Conservation (phyloP, 106 monocot species). For the Cymbidium sinense region DNA sequence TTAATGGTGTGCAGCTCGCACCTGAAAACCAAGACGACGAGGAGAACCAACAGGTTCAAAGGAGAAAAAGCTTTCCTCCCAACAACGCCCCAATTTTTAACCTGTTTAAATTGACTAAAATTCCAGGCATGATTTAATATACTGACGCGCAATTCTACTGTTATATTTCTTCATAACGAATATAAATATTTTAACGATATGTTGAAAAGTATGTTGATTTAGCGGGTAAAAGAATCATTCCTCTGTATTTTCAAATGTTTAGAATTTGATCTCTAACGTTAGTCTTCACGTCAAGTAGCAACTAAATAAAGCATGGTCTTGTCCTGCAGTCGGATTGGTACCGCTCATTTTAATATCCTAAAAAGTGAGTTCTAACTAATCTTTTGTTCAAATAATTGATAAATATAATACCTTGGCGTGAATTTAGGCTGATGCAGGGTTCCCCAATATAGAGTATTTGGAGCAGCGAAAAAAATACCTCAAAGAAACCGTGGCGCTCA, state of each 20-base stretch:
- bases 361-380: conserved; percentile 2
- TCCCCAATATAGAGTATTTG: background rate
- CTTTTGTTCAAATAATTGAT: background rate
- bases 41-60: background rate
- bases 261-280: too few species aligned
- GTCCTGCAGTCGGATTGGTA: background rate
- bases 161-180: too few species aligned
- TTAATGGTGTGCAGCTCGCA: background rate
- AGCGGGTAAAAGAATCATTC: too few species aligned
- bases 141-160: background rate
- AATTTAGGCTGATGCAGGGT: background rate
- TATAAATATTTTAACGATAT: too few species aligned
- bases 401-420: background rate
- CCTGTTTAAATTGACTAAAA: background rate
- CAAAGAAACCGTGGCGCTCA: conserved; percentile 7
- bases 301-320: background rate
- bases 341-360: background rate
- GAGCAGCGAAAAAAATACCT: conserved; percentile 8
- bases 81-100: background rate
- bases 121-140: background rate
- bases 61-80: conserved; percentile 8
- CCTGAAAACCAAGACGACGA: background rate
- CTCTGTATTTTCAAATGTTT: too few species aligned
- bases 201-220: too few species aligned
- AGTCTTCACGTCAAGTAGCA: too few species aligned